A percentile compares a stretch with the other conserved stretches of the same genome.
Conservation (phyloP, 1,284 basidiomycete species). For the Veloporphyrellus conicus region DNA sequence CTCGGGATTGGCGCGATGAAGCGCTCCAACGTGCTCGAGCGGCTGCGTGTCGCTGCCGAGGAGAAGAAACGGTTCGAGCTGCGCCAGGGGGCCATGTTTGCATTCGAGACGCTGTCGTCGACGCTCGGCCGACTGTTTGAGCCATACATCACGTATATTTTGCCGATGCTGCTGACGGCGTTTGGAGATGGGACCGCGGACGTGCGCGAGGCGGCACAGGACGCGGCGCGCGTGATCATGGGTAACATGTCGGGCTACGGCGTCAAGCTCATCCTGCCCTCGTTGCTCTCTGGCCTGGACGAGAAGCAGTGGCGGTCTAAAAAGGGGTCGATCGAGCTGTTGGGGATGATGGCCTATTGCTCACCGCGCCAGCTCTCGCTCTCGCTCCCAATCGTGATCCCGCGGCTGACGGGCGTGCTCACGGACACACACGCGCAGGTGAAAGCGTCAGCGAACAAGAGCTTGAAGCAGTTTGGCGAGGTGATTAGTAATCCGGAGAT, state of each 20-base stretch:
- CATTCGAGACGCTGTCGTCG: constrained; percentile 86
- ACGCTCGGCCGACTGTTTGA: constrained; percentile 90
- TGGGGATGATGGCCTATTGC: constrained; percentile 99
- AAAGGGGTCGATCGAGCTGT: constrained; percentile 95
- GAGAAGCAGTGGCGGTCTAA: constrained; percentile 99
- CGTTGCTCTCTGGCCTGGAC: constrained; percentile 85
- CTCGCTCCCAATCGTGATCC: constrained; percentile 95
- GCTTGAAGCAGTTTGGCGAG: constrained; percentile 96
- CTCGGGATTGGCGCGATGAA: constrained; percentile 84
- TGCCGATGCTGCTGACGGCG: constrained; percentile 81
- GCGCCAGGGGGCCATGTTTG: constrained; percentile 93
- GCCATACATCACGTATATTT: constrained; percentile 85
- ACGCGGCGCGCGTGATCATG: constrained; percentile 94
- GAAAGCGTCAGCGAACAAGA: constrained; percentile 87
- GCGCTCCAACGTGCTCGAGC: constrained; percentile 75
- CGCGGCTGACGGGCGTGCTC: constrained; percentile 88
- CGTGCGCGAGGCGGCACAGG: constrained; percentile 92
- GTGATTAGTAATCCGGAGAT: constrained; percentile 95
- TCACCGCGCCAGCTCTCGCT: constrained; percentile 93
- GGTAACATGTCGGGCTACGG: constrained; percentile 91
- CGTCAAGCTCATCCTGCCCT: constrained; percentile 92
- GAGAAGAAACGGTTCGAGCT: constrained; percentile 88
- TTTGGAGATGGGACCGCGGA: constrained; percentile 91
- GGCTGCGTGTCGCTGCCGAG: constrained; percentile 74
- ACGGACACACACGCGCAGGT: constrained; percentile 99